Percentiles rank a stretch among this genome's conserved stretches.
Evolutionary conservation across 2,329 filamentous ascomycete genomes (phyloP).

Genomic region (Aspergillus persii): DNA sequence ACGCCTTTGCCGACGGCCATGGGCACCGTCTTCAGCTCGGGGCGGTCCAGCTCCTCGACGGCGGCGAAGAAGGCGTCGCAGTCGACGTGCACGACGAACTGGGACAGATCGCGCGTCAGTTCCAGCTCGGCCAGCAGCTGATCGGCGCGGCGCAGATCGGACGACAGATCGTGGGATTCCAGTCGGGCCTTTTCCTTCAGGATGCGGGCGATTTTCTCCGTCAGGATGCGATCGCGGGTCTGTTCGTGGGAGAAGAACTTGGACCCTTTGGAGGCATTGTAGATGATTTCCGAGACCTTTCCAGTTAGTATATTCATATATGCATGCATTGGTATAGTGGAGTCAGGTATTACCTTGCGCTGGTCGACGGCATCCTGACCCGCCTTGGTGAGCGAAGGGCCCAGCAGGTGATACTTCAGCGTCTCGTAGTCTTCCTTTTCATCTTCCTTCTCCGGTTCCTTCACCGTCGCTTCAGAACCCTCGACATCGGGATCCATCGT

Average conservation of each 20-base stretch:
- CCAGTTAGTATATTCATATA: too few relatives aligned
- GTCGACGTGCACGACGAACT: conserved; percentile 86
- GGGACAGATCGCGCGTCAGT: conserved; percentile 72
- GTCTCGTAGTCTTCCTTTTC: conserved; percentile 52
- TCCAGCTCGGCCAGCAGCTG: conserved; percentile 79
- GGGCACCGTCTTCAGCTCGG: conserved; percentile 79
- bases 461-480: background rate
- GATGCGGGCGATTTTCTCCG: conserved; percentile 80
- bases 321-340: too few relatives aligned
- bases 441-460: conserved; percentile 1
- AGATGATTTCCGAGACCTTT: conserved; percentile 91
- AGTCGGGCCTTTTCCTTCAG: conserved; percentile 71
- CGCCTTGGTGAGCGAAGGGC: conserved; percentile 88
- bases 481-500: conserved; percentile 23
- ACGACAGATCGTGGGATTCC: conserved; percentile 70
- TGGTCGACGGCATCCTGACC: conserved; percentile 95
- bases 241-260: conserved; percentile 96
- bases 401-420: conserved; percentile 85
- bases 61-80: conserved; percentile 98
- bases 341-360: conserved; percentile 58
- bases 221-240: conserved; percentile 74
- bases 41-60: conserved; percentile 79
- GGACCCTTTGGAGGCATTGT: conserved; percentile 92
- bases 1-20: conserved; percentile 84
- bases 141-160: conserved; percentile 74